These are phyloP conservation scores for Triticum urartu DNA, from an alignment of 176 grass and related monocot species.

Conservation along the genomic window DNA sequence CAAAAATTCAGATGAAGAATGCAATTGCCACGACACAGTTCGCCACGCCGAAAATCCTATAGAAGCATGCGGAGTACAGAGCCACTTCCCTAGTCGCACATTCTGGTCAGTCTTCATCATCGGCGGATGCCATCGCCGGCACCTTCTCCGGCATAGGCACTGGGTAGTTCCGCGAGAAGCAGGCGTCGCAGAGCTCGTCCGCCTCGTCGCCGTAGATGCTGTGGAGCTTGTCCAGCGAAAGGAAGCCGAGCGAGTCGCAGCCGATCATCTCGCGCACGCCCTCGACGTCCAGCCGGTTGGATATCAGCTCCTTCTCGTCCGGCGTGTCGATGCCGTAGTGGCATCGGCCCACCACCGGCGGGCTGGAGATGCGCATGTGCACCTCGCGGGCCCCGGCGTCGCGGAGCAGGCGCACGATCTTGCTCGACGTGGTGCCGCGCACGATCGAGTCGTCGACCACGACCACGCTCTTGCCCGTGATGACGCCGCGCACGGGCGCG, in stretches of 20 bases:
- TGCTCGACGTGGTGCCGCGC: slow-evolving; percentile 91
- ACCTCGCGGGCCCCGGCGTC: slow-evolving; percentile 89
- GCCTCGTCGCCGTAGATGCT: slow-evolving; percentile 66
- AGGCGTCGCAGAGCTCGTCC: slow-evolving; percentile 66
- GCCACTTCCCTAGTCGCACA: not conserved
- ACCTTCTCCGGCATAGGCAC: slow-evolving; percentile 39
- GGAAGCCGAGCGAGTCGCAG: slow-evolving; percentile 80
- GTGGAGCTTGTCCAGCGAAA: slow-evolving; percentile 70
- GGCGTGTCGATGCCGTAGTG: slow-evolving; percentile 95
- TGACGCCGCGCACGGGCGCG: slow-evolving; percentile 64
- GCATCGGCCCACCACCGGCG: slow-evolving; percentile 78
- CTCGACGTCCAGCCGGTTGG: slow-evolving; percentile 65
- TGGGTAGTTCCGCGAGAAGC: slow-evolving; percentile 80
- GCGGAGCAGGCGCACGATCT: slow-evolving; percentile 80
- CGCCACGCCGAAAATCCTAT: slow-evolving; percentile 39
- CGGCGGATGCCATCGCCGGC: slow-evolving; percentile 37
- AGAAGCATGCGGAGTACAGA: slow-evolving; percentile 26
- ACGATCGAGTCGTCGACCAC: slow-evolving; percentile 94
- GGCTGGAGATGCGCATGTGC: slow-evolving; percentile 91
- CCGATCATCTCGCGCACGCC: slow-evolving; percentile 69
- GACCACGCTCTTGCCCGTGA: slow-evolving; percentile 83
- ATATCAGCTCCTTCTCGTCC: slow-evolving; percentile 75
- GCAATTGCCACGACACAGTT: slow-evolving; percentile 31
- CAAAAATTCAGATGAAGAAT: slow-evolving; percentile 29
- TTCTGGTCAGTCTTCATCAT: slow-evolving; percentile 48